Base-by-base conservation (phyloP, 1,284 basidiomycete species). In the Pseudozyma pruni region DNA sequence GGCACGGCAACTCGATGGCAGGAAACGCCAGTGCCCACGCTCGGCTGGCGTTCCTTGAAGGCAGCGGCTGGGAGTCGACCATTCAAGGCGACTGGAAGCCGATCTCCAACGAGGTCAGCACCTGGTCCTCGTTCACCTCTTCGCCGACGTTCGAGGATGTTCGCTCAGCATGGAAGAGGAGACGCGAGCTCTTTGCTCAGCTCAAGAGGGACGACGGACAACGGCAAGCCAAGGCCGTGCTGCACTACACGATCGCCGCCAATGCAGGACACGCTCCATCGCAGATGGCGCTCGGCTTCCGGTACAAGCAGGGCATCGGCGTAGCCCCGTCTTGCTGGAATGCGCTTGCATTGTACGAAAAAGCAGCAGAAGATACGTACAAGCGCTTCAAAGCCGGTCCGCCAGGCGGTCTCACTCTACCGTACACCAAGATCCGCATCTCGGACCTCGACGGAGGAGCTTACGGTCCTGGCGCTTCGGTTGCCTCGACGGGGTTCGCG, bases 261-360 rank as follows among this genome's bases (percentile, higher is more conserved):
- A 89, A 93, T 51, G 90, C 90, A 16, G 92, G 91, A 0, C 87
- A 94, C 83, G 88, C 89, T 71, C 89, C 91, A 5, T 91, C 95
- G 0, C 90, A 94, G 81, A 94, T 95, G 91, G 89, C 93, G 0
- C 85, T 98, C 34, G 96, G 90, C 0, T 98, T 95, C 83, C 88
- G 94, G n/a, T 90, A 94, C 80, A 96, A 92, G 91, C 90, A 90
- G 23, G 96, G 96, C 0, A 94, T 98, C 60, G 92, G 94, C 23
- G 72, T 75, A 7, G 54, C 66, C 7, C 90, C 91, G 0, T 86
- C 89, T 49, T 93, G 96, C 83, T 56, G 33, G 34, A 40, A 60
- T 10, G 64, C 78, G 31, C 67, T 81, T 20, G 43, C 55, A 10
- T 72, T 74, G 37, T 81, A 79, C 64, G 77, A 81, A 31, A 54